These are phyloP conservation scores for Scenedesmus sp. DNA, from an alignment of 163 green algal species.

Conservation along the genomic window DNA sequence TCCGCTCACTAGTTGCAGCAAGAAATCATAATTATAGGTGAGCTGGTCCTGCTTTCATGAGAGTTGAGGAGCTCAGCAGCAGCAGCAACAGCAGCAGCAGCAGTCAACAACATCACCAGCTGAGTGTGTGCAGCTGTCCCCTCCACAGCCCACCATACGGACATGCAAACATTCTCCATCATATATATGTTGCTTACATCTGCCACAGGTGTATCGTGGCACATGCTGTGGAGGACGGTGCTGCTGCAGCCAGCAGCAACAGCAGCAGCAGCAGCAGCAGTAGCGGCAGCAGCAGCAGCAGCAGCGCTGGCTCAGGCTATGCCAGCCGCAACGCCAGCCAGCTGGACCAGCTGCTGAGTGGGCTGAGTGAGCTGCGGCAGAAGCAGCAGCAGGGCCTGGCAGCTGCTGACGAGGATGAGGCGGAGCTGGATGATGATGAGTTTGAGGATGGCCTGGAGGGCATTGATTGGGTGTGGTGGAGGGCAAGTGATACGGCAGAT, in stretches of 20 bases:
- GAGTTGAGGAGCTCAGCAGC: neutral
- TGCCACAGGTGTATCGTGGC: no score
- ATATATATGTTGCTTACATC: no score
- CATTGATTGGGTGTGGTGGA: constrained; percentile 44
- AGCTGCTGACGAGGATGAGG: neutral
- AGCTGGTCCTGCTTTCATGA: neutral
- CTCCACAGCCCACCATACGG: no score
- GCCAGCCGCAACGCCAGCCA: constrained; percentile 14
- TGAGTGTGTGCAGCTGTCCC: no score
- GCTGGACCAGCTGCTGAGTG: constrained; percentile 30
- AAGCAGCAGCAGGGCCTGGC: constrained; percentile 19
- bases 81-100: neutral
- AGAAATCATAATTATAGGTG: neutral
- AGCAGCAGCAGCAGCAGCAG: neutral
- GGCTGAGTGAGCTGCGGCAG: constrained; percentile 20
- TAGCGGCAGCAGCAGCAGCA: neutral
- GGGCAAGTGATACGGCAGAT: neutral
- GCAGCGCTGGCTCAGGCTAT: neutral
- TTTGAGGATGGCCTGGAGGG: constrained; percentile 37
- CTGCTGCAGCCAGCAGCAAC: neutral
- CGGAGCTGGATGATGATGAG: constrained; percentile 9
- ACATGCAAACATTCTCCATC: no score
- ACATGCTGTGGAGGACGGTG: no score
- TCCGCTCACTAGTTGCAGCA: neutral
- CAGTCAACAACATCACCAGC: neutral